phyloP scores from a whole-genome alignment of 2,329 filamentous ascomycete genomes.

The Clonostachys sp. region DNA sequence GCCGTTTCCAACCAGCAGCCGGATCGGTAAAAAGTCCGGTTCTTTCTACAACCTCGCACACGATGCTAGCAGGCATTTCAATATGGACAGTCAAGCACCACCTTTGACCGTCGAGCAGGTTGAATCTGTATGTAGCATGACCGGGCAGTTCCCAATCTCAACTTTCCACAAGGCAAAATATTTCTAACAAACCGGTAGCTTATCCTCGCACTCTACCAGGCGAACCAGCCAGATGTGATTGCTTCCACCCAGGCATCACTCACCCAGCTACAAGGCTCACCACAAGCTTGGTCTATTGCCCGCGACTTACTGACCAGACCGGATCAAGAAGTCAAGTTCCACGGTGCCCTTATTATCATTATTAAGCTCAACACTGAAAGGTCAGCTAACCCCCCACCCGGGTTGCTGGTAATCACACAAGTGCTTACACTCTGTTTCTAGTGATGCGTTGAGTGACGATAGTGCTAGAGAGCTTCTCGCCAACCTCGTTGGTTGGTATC shows the following conservation, averaged over 20 bases:
- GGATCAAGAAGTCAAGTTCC: conserved; percentile 79
- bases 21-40: too few species aligned
- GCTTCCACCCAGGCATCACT: conserved; percentile 64
- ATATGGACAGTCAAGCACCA: not conserved
- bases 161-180: not conserved
- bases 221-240: conserved; percentile 41
- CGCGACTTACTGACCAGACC: conserved; percentile 66
- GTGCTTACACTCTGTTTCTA: conserved; percentile 9
- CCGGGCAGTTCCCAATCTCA: not conserved
- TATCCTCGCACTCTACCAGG: conserved; percentile 49
- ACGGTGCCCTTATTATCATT: conserved; percentile 87
- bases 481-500: conserved; percentile 59
- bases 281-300: conserved; percentile 81
- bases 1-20: too few species aligned
- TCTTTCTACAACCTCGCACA: too few species aligned
- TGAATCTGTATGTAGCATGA: conserved; percentile 11
- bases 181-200: conserved; percentile 21
- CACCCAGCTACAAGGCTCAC: conserved; percentile 72
- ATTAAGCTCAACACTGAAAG: conserved; percentile 93
- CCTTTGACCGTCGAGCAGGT: conserved; percentile 12
- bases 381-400: conserved; percentile 26
- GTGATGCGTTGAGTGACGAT: conserved; percentile 46
- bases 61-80: not conserved
- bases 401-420: conserved; percentile 13
- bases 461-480: conserved; percentile 55